phyloP scores from a whole-genome alignment of 2,329 filamentous ascomycete species.

The Penicillium expansum region DNA sequence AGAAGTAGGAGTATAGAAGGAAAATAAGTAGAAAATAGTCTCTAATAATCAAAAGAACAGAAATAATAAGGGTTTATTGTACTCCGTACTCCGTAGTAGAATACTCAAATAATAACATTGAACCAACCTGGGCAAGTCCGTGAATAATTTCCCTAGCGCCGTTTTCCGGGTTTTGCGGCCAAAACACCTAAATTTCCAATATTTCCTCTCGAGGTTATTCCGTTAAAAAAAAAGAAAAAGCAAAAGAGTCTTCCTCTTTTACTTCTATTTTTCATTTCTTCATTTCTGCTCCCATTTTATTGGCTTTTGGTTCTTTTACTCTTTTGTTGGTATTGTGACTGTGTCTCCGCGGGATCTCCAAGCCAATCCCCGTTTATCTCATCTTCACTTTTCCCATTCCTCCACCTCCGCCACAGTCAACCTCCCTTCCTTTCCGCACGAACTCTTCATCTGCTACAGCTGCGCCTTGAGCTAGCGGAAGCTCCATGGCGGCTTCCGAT shows the following conservation, averaged over 20 bases:
- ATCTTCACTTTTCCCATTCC: constrained; percentile 5
- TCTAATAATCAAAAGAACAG: neutral
- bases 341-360: constrained; percentile 6
- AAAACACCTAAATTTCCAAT: neutral
- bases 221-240: neutral
- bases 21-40: neutral
- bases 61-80: neutral
- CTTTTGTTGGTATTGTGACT: neutral
- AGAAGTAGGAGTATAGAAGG: neutral
- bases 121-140: neutral
- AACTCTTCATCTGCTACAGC: constrained; percentile 28
- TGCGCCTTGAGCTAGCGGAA: constrained; percentile 34
- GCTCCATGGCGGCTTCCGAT: constrained; percentile 44
- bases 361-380: constrained; percentile 9
- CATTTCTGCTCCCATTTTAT: neutral
- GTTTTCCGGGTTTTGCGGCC: neutral
- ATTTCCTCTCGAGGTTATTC: neutral
- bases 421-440: constrained; percentile 13
- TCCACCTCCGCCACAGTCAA: neutral
- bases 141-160: constrained; percentile 9
- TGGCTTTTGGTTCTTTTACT: neutral
- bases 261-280: neutral
- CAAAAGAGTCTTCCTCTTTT: neutral
- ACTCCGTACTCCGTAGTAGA: too few species aligned
- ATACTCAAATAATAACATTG: neutral